Conservation (phyloP, 148 eudicot genomes). For the Silene uniflora region DNA sequence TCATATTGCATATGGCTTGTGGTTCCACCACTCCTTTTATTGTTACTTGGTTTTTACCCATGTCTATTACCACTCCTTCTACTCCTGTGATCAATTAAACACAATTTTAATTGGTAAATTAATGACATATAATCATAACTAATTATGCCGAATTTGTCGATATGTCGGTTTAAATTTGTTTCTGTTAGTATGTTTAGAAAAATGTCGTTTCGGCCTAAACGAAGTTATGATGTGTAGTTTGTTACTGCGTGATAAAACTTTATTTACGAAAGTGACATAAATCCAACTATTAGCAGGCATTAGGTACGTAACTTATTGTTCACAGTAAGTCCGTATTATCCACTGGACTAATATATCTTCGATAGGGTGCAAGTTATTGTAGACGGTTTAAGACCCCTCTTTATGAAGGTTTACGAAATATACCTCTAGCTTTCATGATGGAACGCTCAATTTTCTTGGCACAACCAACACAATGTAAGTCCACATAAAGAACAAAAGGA, state of each 20-base stretch:
- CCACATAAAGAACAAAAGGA: constrained; percentile 66
- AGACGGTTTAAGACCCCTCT: neutral
- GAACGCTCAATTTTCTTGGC: constrained; percentile 86
- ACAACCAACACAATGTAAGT: constrained; percentile 95
- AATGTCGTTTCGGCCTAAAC: constrained; percentile 9
- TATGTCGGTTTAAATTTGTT: constrained; percentile 1
- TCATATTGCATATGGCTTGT: constrained; percentile 57
- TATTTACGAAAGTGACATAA: constrained; percentile 1
- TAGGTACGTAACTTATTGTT: too few species aligned
- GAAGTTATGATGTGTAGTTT: neutral
- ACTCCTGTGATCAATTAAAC: constrained; percentile 49
- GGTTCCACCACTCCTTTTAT: constrained; percentile 87
- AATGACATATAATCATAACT: neutral
- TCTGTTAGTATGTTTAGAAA: neutral
- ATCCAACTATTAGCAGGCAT: neutral
- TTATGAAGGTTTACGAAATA: neutral
- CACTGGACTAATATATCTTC: too few species aligned
- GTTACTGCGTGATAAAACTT: neutral
- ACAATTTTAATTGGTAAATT: neutral
- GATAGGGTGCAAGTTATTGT: neutral
- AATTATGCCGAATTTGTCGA: neutral
- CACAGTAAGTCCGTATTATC: too few species aligned
- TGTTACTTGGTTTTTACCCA: constrained; percentile 69
- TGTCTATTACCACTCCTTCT: constrained; percentile 70
- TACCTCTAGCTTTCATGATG: constrained; percentile 70